A percentile compares a stretch with the other conserved stretches of the same genome.
These are phyloP conservation scores for Fusarium pseudonygamai DNA, from an alignment of 2,329 filamentous ascomycete genomes.

Conservation along the genomic window DNA sequence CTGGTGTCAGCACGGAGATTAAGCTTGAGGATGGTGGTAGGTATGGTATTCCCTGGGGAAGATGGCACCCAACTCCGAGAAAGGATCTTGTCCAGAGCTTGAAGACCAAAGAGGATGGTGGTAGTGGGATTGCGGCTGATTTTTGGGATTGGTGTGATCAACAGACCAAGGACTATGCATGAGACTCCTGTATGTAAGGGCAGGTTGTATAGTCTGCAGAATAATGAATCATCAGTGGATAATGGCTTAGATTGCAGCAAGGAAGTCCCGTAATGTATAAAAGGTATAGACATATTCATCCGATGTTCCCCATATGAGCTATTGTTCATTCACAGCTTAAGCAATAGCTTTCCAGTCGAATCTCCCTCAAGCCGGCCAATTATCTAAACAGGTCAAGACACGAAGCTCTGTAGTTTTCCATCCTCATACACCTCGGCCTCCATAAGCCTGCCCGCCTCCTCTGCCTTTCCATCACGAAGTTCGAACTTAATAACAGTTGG, in stretches of 20 bases:
- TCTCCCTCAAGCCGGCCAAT: too few relatives aligned
- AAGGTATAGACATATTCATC: too few relatives aligned
- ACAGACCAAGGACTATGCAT: neutral
- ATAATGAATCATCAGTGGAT: rapidly evolving
- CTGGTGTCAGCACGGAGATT: slow-evolving; percentile 50
- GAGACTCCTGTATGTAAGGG: too few relatives aligned
- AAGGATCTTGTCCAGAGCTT: neutral
- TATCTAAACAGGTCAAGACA: neutral
- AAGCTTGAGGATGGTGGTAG: slow-evolving; percentile 39
- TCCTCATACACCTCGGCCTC: too few relatives aligned
- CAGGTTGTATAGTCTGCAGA: rapidly evolving
- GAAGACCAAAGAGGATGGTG: neutral
- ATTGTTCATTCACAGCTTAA: too few relatives aligned
- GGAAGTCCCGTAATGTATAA: too few relatives aligned
- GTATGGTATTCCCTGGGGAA: slow-evolving; percentile 3
- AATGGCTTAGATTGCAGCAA: neutral
- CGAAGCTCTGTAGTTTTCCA: neutral
- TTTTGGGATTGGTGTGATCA: slow-evolving; percentile 11
- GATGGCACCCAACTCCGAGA: neutral
- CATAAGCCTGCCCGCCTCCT: too few relatives aligned
- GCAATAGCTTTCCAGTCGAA: too few relatives aligned
- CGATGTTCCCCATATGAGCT: too few relatives aligned
- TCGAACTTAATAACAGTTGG: too few relatives aligned
- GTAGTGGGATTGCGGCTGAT: neutral
- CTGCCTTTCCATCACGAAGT: too few relatives aligned